Evolutionary conservation across 768 basidiomycete genomes (phyloP).

Genomic region (Chiua virens): DNA sequence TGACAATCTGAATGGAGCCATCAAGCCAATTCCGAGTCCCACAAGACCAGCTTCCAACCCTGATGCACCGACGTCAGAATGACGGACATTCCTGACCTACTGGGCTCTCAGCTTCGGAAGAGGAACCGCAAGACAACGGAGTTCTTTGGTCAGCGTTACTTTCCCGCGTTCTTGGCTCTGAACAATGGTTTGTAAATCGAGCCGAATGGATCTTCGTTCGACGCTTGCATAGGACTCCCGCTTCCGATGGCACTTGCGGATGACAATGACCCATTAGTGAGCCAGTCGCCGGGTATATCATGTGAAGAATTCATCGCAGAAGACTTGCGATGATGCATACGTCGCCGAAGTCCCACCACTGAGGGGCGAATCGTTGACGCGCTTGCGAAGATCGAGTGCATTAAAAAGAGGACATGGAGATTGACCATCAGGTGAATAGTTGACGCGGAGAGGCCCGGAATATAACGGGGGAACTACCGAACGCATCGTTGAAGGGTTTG

Average conservation of each 20-base stretch:
- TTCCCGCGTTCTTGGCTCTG: constrained; percentile 9
- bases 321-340: constrained; percentile 27
- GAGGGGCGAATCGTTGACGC: constrained; percentile 50
- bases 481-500: constrained; percentile 29
- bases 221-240: constrained; percentile 28
- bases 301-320: constrained; percentile 27
- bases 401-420: constrained; percentile 33
- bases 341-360: constrained; percentile 31
- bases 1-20: constrained; percentile 55
- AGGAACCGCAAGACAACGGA: constrained; percentile 20
- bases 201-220: constrained; percentile 47
- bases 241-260: constrained; percentile 19
- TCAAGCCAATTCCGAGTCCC: constrained; percentile 43
- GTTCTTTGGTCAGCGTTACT: constrained; percentile 11
- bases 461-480: constrained; percentile 37
- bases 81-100: constrained; percentile 37
- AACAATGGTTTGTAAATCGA: constrained; percentile 41
- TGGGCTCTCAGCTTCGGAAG: constrained; percentile 49
- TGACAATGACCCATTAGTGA: constrained; percentile 31
- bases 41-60: constrained; percentile 36
- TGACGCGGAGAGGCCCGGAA: constrained; percentile 44
- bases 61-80: constrained; percentile 17
- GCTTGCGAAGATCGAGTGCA: constrained; percentile 34
- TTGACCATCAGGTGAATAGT: constrained; percentile 37
- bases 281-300: constrained; percentile 29